These are phyloP conservation scores for Colletotrichum truncatum DNA, from an alignment of 2,329 filamentous ascomycete species.

Conservation along the genomic window DNA sequence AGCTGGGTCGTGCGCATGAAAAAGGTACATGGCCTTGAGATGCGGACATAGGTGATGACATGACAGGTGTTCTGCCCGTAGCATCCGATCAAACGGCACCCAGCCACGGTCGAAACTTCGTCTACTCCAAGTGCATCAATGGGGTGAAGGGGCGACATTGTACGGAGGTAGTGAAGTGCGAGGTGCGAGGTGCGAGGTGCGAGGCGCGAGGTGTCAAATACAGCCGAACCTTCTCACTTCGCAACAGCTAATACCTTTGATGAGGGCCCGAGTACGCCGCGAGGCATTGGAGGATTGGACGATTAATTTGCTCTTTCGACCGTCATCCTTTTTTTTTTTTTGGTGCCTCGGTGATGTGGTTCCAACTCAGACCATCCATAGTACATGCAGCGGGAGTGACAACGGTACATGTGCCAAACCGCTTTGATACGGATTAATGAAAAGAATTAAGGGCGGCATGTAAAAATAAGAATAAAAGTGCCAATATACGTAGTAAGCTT, in stretches of 20 bases:
- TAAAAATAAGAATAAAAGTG: neutral
- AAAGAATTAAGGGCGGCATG: too few relatives aligned
- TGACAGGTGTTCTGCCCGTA: constrained; percentile 11
- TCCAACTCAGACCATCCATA: too few relatives aligned
- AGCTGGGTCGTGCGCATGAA: constrained; percentile 6
- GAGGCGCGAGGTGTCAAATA: neutral
- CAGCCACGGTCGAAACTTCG: constrained; percentile 8
- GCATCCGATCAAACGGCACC: constrained; percentile 14
- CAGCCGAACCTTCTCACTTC: neutral
- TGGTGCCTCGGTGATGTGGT: neutral
- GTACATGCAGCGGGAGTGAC: too few relatives aligned
- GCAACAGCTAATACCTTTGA: neutral
- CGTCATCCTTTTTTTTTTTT: too few relatives aligned
- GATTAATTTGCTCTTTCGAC: too few relatives aligned
- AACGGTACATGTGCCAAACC: neutral
- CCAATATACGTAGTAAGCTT: neutral
- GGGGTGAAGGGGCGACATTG: neutral
- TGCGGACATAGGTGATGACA: constrained; percentile 1
- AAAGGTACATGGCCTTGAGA: neutral
- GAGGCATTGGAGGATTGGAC: too few relatives aligned
- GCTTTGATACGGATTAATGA: neutral
- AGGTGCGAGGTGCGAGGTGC: neutral
- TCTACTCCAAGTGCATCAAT: neutral
- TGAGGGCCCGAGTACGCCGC: neutral
- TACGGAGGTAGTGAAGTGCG: neutral